Base-by-base conservation (phyloP, 2,329 filamentous ascomycete genomes). In the Cercospora sp. region DNA sequence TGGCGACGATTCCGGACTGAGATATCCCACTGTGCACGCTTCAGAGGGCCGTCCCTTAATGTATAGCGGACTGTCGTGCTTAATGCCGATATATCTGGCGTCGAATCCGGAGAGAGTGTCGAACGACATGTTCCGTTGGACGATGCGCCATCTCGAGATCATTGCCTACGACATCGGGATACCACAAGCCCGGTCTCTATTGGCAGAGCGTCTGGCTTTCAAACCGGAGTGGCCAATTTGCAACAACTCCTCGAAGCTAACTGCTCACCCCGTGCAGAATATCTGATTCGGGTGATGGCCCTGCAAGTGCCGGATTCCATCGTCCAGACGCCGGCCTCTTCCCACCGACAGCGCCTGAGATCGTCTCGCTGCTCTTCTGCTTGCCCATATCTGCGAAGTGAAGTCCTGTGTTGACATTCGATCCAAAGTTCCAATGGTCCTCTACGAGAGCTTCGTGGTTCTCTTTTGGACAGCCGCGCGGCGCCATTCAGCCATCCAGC, bases 41-140 rank as follows among this genome's bases (percentile, higher is more conserved):
- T 9, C 16, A 9, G 43, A 21, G 43, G 21, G 18, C 32, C 30
- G 43, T 13, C 60, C 60, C 12, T 34, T n/a, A 9, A 62, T 66
- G 26, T 66, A 61, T 34, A 65, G 66, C 30, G 61, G 55, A 6
- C 32, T 62, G 1, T 49, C 59, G 3, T 65, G 61, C 24, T 40
- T 70, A 26, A 65, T 68, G 66, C 69, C 69, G 18, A 32, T 69
- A 13, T 65, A 62, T 40, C 55, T 60, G n/a, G 69, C 66, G 10
- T 62, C 45, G 9, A 64, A 66, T 32, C 63, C 57, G 16, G 18
- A 61, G 26, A 18, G 62, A 37, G 49, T 70, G 1, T 49, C 62
- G 7, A 51, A 63, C 10, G 51, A 32, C 3, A 68, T 66, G 62
- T 58, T 64, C 34, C 40, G 61, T 24, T 66, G 63, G 63, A 51